Base-by-base conservation (phyloP, 139 green algal species). In the Closterium sp. region DNA sequence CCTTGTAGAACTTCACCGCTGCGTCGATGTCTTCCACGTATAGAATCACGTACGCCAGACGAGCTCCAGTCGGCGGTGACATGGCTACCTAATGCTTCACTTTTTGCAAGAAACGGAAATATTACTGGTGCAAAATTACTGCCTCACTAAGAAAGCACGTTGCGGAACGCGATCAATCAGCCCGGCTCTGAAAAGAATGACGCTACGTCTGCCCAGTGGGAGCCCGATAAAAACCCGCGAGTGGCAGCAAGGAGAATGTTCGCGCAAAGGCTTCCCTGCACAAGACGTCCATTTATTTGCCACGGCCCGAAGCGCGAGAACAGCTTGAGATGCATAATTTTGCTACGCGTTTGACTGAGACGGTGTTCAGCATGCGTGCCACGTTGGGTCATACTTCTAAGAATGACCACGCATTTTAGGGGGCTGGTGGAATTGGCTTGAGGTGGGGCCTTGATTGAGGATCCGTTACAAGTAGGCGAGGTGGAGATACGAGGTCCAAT, bases 1-100 rank as follows among this genome's bases (percentile, higher is more conserved):
- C 38, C 24, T 93, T 85, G 88, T 93, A 93, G 0, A 93, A 93
- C 29, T 93, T 32, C 30, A 93, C 86, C 21, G 91, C 27, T 28
- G 27, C 24, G 34, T 90, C 42, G n/a, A 93, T 89, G 70, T 93
- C 87, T 11, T 89, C 29, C 34, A 91, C 87, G n/a, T 93, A 93
- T 3, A 45, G 27, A 27, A 93, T 38, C 17, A 86, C 45, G 91
- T 93, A 93, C 27, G 86, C 91, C 17, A 92, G 73, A 29, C 27
- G 42, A 45, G 89, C 89, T 79, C 62, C 62, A 79, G 62, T 79
- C 62, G 62, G 62, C 1, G 19, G 62, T 27, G 62, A 79, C 62
- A 79, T 79, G 62, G 62, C 62, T 79, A 79, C 19, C 62, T 79
- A 27, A 4, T 13, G 17, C 62, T 79, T 79, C 19, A 24, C 62